These are phyloP conservation scores for Gautieria morchelliformis DNA, from an alignment of 768 basidiomycete genomes.

Conservation along the genomic window DNA sequence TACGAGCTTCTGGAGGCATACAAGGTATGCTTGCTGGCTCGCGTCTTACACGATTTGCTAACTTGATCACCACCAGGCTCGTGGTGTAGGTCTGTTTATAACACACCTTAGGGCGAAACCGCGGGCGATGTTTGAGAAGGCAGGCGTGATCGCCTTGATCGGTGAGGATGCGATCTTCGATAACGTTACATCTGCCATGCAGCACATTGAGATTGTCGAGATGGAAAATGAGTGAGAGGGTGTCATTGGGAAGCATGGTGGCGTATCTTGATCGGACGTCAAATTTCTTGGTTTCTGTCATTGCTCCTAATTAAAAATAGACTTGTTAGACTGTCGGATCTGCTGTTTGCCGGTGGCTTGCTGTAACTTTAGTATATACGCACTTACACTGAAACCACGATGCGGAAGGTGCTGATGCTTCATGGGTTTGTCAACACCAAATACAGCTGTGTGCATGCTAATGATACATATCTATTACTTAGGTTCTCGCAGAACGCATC, in stretches of 20 bases:
- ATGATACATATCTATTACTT: neutral
- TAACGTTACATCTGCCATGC: slow-evolving; percentile 34
- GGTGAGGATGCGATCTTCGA: slow-evolving; percentile 36
- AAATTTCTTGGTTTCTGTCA: too few relatives aligned
- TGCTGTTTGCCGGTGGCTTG: too few relatives aligned
- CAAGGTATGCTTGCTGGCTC: slow-evolving; percentile 31
- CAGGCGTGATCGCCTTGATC: slow-evolving; percentile 41
- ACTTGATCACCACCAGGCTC: slow-evolving; percentile 25
- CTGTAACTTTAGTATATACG: too few relatives aligned
- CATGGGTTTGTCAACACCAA: slow-evolving; percentile 28
- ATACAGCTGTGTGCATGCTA: neutral
- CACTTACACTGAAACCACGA: neutral
- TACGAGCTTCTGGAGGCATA: slow-evolving; percentile 73
- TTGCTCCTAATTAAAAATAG: too few relatives aligned
- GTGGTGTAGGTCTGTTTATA: slow-evolving; percentile 41
- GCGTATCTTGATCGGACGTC: too few relatives aligned
- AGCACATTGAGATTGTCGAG: slow-evolving; percentile 22
- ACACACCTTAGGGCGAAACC: slow-evolving; percentile 36
- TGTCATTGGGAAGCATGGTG: too few relatives aligned
- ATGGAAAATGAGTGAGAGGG: neutral
- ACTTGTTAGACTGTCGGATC: too few relatives aligned
- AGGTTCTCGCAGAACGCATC: slow-evolving; percentile 67
- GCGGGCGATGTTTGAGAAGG: slow-evolving; percentile 36
- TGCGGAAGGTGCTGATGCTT: slow-evolving; percentile 33
- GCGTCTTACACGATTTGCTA: neutral